Conservation (phyloP, 495 filamentous ascomycete genomes). For the Talaromyces ruber region DNA sequence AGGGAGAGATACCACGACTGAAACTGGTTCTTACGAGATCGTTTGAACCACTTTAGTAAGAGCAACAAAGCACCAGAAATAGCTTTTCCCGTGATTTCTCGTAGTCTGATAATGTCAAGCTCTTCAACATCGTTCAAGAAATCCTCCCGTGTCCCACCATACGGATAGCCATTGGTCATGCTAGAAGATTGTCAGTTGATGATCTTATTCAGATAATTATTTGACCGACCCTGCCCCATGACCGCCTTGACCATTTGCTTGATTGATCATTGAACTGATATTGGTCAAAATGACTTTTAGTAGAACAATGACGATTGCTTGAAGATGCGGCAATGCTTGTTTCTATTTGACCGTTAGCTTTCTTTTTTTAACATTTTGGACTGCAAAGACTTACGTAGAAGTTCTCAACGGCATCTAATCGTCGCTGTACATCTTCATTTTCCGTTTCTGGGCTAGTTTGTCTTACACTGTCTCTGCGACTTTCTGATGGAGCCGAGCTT, state of each 20-base stretch:
- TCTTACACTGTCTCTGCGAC: slow-evolving; percentile 19
- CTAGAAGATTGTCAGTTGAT: slow-evolving; percentile 21
- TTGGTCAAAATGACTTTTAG: slow-evolving; percentile 79
- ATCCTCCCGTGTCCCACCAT: slow-evolving; percentile 7
- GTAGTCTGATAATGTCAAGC: slow-evolving; percentile 65
- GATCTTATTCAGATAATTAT: neutral
- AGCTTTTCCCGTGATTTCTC: slow-evolving; percentile 86
- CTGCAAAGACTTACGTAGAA: slow-evolving; percentile 64
- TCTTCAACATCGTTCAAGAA: slow-evolving; percentile 49
- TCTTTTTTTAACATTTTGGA: neutral
- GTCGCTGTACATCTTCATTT: slow-evolving; percentile 47
- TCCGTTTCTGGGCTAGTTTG: slow-evolving; percentile 47
- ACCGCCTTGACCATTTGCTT: slow-evolving; percentile 38
- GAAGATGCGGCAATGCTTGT: slow-evolving; percentile 70
- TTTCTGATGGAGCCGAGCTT: slow-evolving; percentile 24
- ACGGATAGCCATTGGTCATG: slow-evolving; percentile 20
- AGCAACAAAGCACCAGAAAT: slow-evolving; percentile 78
- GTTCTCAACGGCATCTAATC: slow-evolving; percentile 64
- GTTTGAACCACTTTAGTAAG: slow-evolving; percentile 91
- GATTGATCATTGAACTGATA: slow-evolving; percentile 56
- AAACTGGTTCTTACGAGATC: slow-evolving; percentile 61
- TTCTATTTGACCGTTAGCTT: slow-evolving; percentile 39
- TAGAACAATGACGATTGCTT: slow-evolving; percentile 89
- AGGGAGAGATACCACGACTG: neutral
- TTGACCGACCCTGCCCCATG: slow-evolving; percentile 25